These are phyloP conservation scores for Cucurbitaria berberidis DNA, from an alignment of 2,329 filamentous ascomycete species.

Conservation along the genomic window DNA sequence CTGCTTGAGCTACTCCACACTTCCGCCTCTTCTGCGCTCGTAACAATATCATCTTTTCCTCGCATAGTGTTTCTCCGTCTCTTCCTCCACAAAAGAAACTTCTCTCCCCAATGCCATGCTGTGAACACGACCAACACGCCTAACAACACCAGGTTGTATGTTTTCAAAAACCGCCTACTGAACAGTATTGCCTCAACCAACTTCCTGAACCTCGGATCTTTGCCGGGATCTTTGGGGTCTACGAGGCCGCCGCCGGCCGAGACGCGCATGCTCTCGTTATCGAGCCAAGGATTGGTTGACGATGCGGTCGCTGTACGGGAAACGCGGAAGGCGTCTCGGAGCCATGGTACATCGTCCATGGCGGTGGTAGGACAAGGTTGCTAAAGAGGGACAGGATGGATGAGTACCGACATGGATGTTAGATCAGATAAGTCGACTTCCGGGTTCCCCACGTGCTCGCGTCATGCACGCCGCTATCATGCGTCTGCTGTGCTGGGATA, in stretches of 20 bases:
- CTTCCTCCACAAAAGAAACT: constrained; percentile 25
- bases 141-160: constrained; percentile 50
- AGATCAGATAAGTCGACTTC: constrained; percentile 9
- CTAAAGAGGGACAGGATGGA: constrained; percentile 1
- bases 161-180: constrained; percentile 46
- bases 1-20: constrained; percentile 50
- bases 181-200: constrained; percentile 49
- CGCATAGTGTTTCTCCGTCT: constrained; percentile 1
- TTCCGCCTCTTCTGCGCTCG: constrained; percentile 17
- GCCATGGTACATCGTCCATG: constrained; percentile 27
- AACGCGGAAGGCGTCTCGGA: constrained; percentile 31
- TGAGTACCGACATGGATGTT: constrained; percentile 10
- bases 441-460: constrained; percentile 11
- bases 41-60: neutral
- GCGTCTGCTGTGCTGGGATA: constrained; percentile 20
- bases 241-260: constrained; percentile 16
- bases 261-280: constrained; percentile 5
- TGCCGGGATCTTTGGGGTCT: constrained; percentile 41
- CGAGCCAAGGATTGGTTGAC: constrained; percentile 22
- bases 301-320: constrained; percentile 33
- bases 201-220: constrained; percentile 45
- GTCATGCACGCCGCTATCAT: constrained; percentile 16
- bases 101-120: constrained; percentile 46
- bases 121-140: constrained; percentile 47
- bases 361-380: neutral